Base-by-base conservation (phyloP, 2,329 filamentous ascomycete species). In the Endoconidiophora laricicola region DNA sequence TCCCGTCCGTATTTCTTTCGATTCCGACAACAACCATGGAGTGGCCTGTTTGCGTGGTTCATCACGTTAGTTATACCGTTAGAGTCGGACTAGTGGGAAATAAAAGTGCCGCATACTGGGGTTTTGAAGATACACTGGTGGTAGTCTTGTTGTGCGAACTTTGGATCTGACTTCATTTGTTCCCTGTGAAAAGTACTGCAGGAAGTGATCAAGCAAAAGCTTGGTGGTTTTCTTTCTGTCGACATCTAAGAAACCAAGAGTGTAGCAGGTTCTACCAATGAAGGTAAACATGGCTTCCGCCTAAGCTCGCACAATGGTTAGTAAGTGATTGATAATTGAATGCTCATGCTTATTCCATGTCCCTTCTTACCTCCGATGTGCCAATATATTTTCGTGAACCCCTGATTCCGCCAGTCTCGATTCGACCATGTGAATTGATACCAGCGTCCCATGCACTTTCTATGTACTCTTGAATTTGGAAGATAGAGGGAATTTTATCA, bases 341-440 rank as follows among this genome's bases (percentile, higher is more conserved):
- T 39, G 7, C 3, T 14, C 6, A 33, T 20, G 18, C 16, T 20
- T 12, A 26, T 41, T 9, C 14, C 33, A 33, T 23, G n/a, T 18
- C 12, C 18, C n/a, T n/a, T 26, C 61, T 56, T 68, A 85, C 84
- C 70, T 96, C 90, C 6, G 86, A 80, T 1, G 90, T 95, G 14
- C 90, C 90, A 57, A 96, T 96, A 60, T 91, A 96, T 63, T 95
- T 96, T 54, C 91, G 77, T 0, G 88, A 94, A n/a, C 81, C 81
- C 55, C 70, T 77, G 55, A 96, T 83, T 1, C 87, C 86, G 2
- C 90, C 90, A 0, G 88, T 95, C 63, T 96, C 86, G 2, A 76
- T 60, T 33, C 85, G 74, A 3, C 83, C 86, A 42, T 78, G 72
- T 2, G 74, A 61, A 58, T 93, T 91, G 60, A 91, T 86, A 0